Conservation (phyloP, 306 rosid genomes). For the Neltuma alba region DNA sequence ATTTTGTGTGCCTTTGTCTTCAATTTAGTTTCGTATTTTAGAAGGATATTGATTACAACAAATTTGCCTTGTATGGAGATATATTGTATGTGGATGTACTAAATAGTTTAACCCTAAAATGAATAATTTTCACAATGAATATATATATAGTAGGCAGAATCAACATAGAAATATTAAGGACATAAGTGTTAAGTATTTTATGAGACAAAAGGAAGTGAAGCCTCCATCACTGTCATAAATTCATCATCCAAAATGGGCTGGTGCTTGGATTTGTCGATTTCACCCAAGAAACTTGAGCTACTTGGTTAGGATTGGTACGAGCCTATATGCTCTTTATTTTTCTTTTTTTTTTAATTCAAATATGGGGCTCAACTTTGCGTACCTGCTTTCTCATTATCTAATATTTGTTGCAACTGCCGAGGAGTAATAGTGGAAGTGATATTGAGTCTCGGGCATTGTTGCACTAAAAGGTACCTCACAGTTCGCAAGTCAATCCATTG, state of each 20-base stretch:
- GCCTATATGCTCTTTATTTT: too few relatives aligned
- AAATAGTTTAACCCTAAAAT: not conserved
- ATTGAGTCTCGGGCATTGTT: too few relatives aligned
- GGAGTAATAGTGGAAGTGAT: too few relatives aligned
- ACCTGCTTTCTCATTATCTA: too few relatives aligned
- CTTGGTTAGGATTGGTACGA: too few relatives aligned
- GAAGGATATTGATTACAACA: not conserved
- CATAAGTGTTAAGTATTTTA: not conserved
- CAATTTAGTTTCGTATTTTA: not conserved
- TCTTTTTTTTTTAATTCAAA: too few relatives aligned
- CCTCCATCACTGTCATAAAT: not conserved
- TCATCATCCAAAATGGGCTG: not conserved
- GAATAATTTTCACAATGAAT: not conserved
- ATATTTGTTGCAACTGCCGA: too few relatives aligned
- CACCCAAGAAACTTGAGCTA: not conserved
- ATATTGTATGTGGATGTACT: not conserved
- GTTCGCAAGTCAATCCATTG: too few relatives aligned
- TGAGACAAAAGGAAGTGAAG: not conserved
- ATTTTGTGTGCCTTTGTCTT: not conserved
- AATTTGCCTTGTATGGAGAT: not conserved
- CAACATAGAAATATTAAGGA: not conserved
- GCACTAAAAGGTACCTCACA: too few relatives aligned
- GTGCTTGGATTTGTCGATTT: too few relatives aligned
- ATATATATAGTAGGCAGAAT: not conserved
- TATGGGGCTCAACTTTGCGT: too few relatives aligned